These are phyloP conservation scores for Epichloe uncinata DNA, from an alignment of 2,329 filamentous ascomycete genomes.

Conservation along the genomic window DNA sequence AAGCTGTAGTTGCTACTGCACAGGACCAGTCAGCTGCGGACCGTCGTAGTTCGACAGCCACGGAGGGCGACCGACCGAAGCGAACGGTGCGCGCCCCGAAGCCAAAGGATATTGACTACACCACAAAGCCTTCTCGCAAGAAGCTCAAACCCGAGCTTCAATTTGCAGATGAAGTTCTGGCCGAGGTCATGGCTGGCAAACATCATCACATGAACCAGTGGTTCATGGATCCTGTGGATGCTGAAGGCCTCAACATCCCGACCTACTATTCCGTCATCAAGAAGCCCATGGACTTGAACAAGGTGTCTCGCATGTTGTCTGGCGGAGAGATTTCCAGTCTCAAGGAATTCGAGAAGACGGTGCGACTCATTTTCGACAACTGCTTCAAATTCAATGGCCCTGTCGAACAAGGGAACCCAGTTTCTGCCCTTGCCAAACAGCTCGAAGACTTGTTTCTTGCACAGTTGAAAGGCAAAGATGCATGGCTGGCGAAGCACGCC, in stretches of 20 bases:
- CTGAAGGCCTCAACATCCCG: constrained; percentile 85
- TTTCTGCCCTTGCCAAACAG: constrained; percentile 57
- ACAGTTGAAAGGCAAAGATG: constrained; percentile 65
- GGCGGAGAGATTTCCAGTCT: constrained; percentile 66
- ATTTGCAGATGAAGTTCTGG: constrained; percentile 73
- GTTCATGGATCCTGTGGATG: constrained; percentile 79
- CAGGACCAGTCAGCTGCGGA: constrained; percentile 12
- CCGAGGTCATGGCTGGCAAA: constrained; percentile 63
- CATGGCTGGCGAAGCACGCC: constrained; percentile 67
- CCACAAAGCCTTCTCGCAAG: constrained; percentile 62
- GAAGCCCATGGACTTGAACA: constrained; percentile 87
- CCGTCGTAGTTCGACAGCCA: constrained; percentile 59
- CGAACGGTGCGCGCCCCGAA: constrained; percentile 87
- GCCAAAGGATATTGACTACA: constrained; percentile 81
- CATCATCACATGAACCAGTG: constrained; percentile 54
- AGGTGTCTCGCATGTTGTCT: constrained; percentile 66
- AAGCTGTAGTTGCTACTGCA: constrained; percentile 8
- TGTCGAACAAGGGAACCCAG: constrained; percentile 45
- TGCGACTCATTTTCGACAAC: constrained; percentile 74
- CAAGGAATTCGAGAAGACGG: constrained; percentile 76
- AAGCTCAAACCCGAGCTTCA: constrained; percentile 81
- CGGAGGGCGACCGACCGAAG: constrained; percentile 71
- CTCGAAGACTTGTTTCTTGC: constrained; percentile 63
- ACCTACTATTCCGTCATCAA: constrained; percentile 90
- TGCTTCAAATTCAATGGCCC: constrained; percentile 79